Percentiles rank a stretch among this genome's conserved stretches.
These are phyloP conservation scores for Aeschynomene evenia DNA, from an alignment of 306 rosid species.

Conservation along the genomic window DNA sequence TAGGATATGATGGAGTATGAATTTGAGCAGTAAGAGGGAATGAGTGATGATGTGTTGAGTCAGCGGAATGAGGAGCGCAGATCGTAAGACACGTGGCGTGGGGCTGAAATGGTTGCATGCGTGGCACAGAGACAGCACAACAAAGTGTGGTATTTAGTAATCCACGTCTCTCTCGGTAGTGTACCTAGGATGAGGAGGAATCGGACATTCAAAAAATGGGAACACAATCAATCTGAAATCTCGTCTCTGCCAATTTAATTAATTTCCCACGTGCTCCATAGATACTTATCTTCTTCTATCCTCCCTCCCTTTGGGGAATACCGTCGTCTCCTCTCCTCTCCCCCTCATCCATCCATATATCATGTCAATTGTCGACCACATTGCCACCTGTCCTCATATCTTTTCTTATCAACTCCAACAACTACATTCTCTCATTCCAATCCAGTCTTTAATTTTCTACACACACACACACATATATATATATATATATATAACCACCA, in stretches of 20 bases:
- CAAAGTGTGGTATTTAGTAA: background rate
- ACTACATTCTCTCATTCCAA: background rate
- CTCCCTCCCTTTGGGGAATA: background rate
- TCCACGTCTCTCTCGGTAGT: background rate
- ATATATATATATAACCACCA: too few species aligned
- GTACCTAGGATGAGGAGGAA: background rate
- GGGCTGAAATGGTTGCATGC: too few species aligned
- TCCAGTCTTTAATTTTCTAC: background rate
- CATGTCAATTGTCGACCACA: background rate
- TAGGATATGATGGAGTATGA: too few species aligned
- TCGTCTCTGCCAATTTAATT: background rate
- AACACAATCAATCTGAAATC: background rate
- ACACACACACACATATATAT: too few species aligned
- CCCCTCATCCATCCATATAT: too few species aligned
- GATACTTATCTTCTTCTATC: background rate
- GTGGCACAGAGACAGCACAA: background rate
- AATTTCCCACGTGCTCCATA: slow-evolving; percentile 21
- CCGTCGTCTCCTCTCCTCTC: background rate
- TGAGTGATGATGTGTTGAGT: too few species aligned
- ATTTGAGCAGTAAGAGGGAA: too few species aligned
- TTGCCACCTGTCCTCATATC: background rate
- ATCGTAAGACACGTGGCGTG: too few species aligned
- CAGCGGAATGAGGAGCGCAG: too few species aligned
- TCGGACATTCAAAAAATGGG: slow-evolving; percentile 8
- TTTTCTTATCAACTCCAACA: background rate